Conservation (phyloP, 1,139 yeast species). For the Taiozyma sp. region DNA sequence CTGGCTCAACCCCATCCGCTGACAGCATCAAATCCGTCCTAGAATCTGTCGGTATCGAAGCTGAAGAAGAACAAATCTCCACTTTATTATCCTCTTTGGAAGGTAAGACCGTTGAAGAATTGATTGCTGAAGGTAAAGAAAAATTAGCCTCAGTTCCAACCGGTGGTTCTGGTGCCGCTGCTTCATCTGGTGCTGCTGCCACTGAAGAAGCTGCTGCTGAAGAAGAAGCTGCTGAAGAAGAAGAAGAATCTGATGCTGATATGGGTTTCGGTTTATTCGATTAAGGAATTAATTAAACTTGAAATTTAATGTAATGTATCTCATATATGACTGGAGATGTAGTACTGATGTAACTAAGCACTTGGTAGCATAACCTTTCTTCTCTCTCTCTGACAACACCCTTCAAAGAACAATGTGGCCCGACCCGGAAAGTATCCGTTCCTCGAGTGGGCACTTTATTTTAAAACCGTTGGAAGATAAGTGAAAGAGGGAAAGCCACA, state of each 20-base stretch:
- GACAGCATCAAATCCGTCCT: slow-evolving; percentile 67
- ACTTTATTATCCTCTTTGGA: slow-evolving; percentile 65
- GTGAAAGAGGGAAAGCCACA: neutral
- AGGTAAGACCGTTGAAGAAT: slow-evolving; percentile 72
- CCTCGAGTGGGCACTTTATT: neutral
- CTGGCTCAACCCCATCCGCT: slow-evolving; percentile 77
- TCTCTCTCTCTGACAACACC: no score
- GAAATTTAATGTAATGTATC: slow-evolving; percentile 4
- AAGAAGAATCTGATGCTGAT: slow-evolving; percentile 63
- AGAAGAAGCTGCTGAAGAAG: slow-evolving; percentile 58
- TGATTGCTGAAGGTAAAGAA: slow-evolving; percentile 76
- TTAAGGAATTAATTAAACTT: slow-evolving; percentile 33
- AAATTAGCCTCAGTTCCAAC: slow-evolving; percentile 81
- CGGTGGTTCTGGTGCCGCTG: slow-evolving; percentile 75
- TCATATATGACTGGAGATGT: neutral
- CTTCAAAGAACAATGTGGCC: neutral
- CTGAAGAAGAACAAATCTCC: slow-evolving; percentile 69
- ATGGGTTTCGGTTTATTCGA: slow-evolving; percentile 93
- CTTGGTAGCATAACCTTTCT: no score
- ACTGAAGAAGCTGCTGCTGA: slow-evolving; percentile 53
- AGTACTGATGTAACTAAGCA: neutral
- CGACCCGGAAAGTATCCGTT: neutral
- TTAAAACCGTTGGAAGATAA: neutral
- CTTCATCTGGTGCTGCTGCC: slow-evolving; percentile 50
- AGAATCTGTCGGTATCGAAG: slow-evolving; percentile 75